A percentile compares a stretch with the other conserved stretches of the same genome.
phyloP scores from a whole-genome alignment of 768 basidiomycete species.

The Leccinum longicurvipes region DNA sequence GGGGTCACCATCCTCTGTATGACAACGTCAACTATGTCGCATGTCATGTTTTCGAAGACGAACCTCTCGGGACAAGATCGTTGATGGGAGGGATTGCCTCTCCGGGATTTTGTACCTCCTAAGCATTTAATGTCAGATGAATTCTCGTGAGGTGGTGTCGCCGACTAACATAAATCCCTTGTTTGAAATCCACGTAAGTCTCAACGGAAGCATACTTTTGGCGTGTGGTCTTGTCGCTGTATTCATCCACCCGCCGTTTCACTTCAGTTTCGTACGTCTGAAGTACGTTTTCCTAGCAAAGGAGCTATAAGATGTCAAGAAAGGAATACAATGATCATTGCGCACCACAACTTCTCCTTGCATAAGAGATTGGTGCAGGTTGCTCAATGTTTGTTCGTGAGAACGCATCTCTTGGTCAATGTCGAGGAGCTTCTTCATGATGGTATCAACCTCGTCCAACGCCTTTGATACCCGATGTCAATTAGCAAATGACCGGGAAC shows the following conservation, averaged over 20 bases:
- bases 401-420: slow-evolving; percentile 56
- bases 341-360: slow-evolving; percentile 61
- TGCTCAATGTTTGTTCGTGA: slow-evolving; percentile 52
- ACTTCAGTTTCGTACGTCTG: slow-evolving; percentile 51
- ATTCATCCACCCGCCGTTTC: slow-evolving; percentile 40
- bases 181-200: slow-evolving; percentile 59
- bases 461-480: slow-evolving; percentile 35
- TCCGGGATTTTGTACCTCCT: slow-evolving; percentile 69
- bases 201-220: slow-evolving; percentile 73
- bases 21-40: neutral
- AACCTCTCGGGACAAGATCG: slow-evolving; percentile 69
- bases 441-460: slow-evolving; percentile 55
- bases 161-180: slow-evolving; percentile 60
- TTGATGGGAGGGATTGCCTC: slow-evolving; percentile 74
- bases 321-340: neutral
- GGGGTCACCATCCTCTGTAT: slow-evolving; percentile 70
- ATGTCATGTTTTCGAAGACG: neutral
- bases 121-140: slow-evolving; percentile 7
- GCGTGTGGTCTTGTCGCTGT: slow-evolving; percentile 60
- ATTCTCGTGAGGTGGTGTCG: neutral
- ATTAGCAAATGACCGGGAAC: neutral
- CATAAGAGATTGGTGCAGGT: slow-evolving; percentile 54
- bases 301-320: neutral
- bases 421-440: slow-evolving; percentile 71
- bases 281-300: slow-evolving; percentile 48